Conservation (phyloP, 495 filamentous ascomycete genomes). For the Talaromyces proteolyticus region DNA sequence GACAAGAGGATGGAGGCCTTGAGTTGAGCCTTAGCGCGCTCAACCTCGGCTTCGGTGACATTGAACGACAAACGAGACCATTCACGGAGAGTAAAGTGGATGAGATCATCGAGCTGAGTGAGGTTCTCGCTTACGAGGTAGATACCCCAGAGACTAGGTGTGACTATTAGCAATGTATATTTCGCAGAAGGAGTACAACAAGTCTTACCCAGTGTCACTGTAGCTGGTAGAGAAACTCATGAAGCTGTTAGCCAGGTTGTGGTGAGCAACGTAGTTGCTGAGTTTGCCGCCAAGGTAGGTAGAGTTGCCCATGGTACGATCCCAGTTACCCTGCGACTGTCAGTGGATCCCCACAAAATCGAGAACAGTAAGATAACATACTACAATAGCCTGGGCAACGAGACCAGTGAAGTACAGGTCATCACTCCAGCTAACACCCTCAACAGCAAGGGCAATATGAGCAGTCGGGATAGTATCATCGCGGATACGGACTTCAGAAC, state of each 20-base stretch:
- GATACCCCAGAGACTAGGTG: constrained; percentile 90
- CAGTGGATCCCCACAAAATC: not conserved
- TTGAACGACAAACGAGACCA: constrained; percentile 87
- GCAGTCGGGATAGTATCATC: constrained; percentile 95
- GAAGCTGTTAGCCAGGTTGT: constrained; percentile 96
- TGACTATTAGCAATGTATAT: constrained; percentile 8
- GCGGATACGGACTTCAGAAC: constrained; percentile 88
- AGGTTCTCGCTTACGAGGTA: constrained; percentile 93
- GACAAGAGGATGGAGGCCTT: constrained; percentile 97
- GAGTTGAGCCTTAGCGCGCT: constrained; percentile 98
- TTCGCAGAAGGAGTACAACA: not conserved
- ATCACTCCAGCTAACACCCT: constrained; percentile 99
- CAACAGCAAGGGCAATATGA: constrained; percentile 97
- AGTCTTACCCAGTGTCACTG: constrained; percentile 89
- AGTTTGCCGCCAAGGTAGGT: constrained; percentile 97
- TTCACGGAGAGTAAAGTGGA: constrained; percentile 97
- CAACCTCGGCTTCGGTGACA: constrained; percentile 84
- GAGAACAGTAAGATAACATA: not conserved
- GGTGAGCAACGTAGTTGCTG: constrained; percentile 83
- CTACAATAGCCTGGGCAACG: constrained; percentile 93
- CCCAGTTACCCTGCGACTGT: constrained; percentile 73
- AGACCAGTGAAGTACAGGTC: constrained; percentile 98
- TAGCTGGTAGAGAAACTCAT: constrained; percentile 99
- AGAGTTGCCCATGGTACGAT: constrained; percentile 96
- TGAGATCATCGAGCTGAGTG: constrained; percentile 82